Evolutionary conservation across 2,329 filamentous ascomycete species (phyloP).

Genomic region (Aspergillus costaricaensis): DNA sequence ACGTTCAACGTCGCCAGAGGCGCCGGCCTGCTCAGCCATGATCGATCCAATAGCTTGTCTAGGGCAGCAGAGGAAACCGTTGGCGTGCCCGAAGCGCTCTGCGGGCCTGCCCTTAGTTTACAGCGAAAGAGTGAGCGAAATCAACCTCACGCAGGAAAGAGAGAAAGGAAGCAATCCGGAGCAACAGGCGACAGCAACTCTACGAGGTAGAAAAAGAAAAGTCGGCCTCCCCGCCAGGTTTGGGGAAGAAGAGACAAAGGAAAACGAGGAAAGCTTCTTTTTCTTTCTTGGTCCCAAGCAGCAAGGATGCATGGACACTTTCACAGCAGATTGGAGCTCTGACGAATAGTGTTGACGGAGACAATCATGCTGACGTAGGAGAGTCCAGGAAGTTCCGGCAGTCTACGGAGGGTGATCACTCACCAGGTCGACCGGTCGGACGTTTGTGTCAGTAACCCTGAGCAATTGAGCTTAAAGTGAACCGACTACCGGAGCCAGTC

Average conservation of each 20-base stretch:
- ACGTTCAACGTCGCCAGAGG: slow-evolving; percentile 24
- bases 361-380: slow-evolving; percentile 39
- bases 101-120: slow-evolving; percentile 3
- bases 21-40: slow-evolving; percentile 27
- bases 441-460: background rate
- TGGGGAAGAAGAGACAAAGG: background rate
- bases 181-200: background rate
- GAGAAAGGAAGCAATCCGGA: background rate
- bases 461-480: background rate
- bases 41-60: slow-evolving; percentile 10
- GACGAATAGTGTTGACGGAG: slow-evolving; percentile 4
- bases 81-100: slow-evolving; percentile 8
- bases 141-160: slow-evolving; percentile 9
- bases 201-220: background rate
- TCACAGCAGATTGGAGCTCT: background rate
- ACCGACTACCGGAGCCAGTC: background rate
- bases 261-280: background rate
- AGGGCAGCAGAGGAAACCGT: slow-evolving; percentile 7
- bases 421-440: background rate
- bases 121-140: slow-evolving; percentile 8
- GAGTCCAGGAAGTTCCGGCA: slow-evolving; percentile 25
- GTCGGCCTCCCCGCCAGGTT: slow-evolving; percentile 2
- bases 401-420: background rate
- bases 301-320: background rate
- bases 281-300: slow-evolving; percentile 7